Percentiles rank a stretch among this genome's conserved stretches.
Evolutionary conservation across 495 filamentous ascomycete species (phyloP).

Genomic region (Peziza echinospora): DNA sequence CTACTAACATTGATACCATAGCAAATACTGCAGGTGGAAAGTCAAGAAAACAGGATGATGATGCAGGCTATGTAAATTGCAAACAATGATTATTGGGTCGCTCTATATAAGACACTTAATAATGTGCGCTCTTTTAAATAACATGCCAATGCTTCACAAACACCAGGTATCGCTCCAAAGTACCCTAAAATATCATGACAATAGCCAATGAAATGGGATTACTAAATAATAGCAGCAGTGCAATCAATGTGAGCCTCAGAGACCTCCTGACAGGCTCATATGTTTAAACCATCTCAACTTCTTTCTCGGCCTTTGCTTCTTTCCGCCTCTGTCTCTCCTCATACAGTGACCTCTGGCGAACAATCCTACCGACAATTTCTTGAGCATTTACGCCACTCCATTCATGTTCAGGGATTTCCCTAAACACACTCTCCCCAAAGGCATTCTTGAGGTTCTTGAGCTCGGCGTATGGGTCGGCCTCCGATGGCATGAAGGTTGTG

Average conservation of each 20-base stretch:
- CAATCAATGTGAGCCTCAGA: not conserved
- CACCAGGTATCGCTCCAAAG: too few species aligned
- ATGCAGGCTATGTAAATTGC: not conserved
- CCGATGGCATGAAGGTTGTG: slow-evolving; percentile 71
- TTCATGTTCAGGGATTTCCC: slow-evolving; percentile 45
- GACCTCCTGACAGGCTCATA: not conserved
- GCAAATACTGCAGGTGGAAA: not conserved
- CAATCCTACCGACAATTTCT: slow-evolving; percentile 74
- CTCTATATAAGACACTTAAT: too few species aligned
- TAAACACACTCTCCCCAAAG: slow-evolving; percentile 32
- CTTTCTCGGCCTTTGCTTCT: slow-evolving; percentile 55
- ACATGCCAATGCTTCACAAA: not conserved
- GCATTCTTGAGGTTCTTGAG: slow-evolving; percentile 43
- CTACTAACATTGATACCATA: not conserved
- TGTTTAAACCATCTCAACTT: slow-evolving; percentile 23
- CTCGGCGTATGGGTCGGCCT: slow-evolving; percentile 64
- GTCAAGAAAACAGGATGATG: not conserved
- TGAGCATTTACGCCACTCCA: slow-evolving; percentile 79
- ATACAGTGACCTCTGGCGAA: slow-evolving; percentile 62
- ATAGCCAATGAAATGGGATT: too few species aligned
- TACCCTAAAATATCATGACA: too few species aligned
- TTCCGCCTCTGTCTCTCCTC: slow-evolving; percentile 80
- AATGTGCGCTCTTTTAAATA: not conserved
- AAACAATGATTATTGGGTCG: too few species aligned
- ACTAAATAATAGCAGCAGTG: not conserved